Evolutionary conservation across 805 yeast species (phyloP).

Genomic region (Zygosaccharomyces lentus): DNA sequence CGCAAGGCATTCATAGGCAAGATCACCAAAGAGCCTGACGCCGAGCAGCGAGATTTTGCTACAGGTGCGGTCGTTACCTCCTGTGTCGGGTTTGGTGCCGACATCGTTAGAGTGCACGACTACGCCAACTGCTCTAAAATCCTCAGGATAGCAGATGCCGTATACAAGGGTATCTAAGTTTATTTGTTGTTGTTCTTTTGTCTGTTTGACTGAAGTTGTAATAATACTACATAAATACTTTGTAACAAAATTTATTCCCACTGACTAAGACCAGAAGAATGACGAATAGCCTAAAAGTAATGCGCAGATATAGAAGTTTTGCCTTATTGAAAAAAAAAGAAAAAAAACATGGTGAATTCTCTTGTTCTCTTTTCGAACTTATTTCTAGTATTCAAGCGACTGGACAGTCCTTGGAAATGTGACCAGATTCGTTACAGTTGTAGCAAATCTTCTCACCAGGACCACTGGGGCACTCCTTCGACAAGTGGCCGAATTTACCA

Average conservation of each 20-base stretch:
- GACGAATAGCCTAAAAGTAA: slow-evolving; percentile 1
- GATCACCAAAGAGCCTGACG: slow-evolving; percentile 52
- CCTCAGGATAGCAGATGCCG: slow-evolving; percentile 65
- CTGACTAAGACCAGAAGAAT: background rate
- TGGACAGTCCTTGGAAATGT: slow-evolving; percentile 77
- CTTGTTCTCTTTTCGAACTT: background rate
- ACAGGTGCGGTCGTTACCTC: slow-evolving; percentile 74
- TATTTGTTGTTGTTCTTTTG: too few relatives aligned
- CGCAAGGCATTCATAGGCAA: slow-evolving; percentile 83
- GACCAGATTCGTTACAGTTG: slow-evolving; percentile 61
- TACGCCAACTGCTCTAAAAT: slow-evolving; percentile 55
- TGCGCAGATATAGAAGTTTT: background rate
- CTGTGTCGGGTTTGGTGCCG: slow-evolving; percentile 66
- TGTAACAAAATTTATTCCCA: background rate
- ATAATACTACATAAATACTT: slow-evolving; percentile 7
- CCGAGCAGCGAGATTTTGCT: slow-evolving; percentile 65
- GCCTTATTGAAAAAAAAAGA: background rate
- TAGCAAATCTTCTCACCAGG: slow-evolving; percentile 48
- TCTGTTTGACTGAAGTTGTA: background rate
- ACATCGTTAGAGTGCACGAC: slow-evolving; percentile 87
- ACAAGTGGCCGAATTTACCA: slow-evolving; percentile 85
- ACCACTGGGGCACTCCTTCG: slow-evolving; percentile 70
- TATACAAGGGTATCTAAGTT: slow-evolving; percentile 17
- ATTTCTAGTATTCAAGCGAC: slow-evolving; percentile 10
- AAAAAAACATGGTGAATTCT: background rate